Conservation (phyloP, 805 yeast species). For the Suhomyces pyralidae region DNA sequence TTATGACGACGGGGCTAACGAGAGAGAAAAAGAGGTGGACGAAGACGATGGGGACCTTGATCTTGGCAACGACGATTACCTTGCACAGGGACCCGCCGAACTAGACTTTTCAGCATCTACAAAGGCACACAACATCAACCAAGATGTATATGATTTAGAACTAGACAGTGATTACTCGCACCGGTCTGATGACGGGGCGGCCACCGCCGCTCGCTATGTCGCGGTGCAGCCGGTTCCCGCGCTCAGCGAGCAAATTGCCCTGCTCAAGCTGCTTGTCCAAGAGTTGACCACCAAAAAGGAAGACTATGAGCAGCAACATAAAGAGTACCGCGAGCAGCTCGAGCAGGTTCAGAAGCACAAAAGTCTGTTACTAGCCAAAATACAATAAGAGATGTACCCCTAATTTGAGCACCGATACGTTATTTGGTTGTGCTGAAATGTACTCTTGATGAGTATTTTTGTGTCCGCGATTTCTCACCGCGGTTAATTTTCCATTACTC, state of each 20-base stretch:
- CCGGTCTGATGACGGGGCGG: not conserved
- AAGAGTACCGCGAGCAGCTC: not conserved
- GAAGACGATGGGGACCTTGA: constrained; percentile 6
- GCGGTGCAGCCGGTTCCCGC: not conserved
- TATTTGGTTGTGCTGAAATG: not conserved
- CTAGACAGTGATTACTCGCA: constrained; percentile 1
- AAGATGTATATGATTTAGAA: constrained; percentile 6
- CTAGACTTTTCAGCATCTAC: not conserved
- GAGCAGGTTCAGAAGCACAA: not conserved
- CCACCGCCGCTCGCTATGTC: not conserved
- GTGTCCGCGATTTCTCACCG: constrained; percentile 11
- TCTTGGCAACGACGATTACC: constrained; percentile 4
- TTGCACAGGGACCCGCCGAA: not conserved
- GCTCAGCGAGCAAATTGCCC: not conserved
- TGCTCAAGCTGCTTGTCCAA: not conserved
- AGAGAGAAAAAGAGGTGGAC: not conserved
- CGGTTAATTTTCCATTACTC: constrained; percentile 12
- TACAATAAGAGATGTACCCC: too few species aligned
- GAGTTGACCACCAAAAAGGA: not conserved
- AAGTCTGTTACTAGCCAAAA: not conserved
- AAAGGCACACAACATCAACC: not conserved
- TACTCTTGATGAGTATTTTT: not conserved
- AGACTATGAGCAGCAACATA: not conserved
- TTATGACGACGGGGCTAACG: constrained; percentile 9
- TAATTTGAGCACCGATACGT: too few species aligned